These are phyloP conservation scores for Blastobotrys americana DNA, from an alignment of 805 yeast genomes.

Conservation along the genomic window DNA sequence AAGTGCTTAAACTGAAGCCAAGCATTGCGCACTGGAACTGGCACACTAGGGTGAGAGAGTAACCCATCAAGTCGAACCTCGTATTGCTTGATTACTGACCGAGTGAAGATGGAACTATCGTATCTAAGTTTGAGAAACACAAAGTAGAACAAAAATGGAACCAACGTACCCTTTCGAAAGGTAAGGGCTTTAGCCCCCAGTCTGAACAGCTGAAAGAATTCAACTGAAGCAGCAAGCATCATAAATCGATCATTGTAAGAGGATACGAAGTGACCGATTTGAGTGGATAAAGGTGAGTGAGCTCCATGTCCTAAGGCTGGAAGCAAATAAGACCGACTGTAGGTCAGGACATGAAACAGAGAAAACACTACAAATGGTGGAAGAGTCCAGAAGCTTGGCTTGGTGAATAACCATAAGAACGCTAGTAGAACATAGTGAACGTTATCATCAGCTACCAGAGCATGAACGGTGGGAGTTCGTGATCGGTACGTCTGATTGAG, in stretches of 20 bases:
- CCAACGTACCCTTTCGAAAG: conserved; percentile 58
- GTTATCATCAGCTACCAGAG: conserved; percentile 53
- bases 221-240: conserved; percentile 53
- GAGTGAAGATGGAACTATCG: conserved; percentile 68
- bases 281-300: conserved; percentile 23
- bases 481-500: conserved; percentile 48
- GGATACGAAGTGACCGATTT: conserved; percentile 41
- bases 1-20: conserved; percentile 44
- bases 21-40: conserved; percentile 40
- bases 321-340: conserved; percentile 54
- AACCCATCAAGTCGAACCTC: conserved; percentile 61
- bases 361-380: conserved; percentile 74
- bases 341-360: conserved; percentile 72
- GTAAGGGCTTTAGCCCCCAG: conserved; percentile 31
- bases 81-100: conserved; percentile 57
- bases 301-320: conserved; percentile 47
- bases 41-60: conserved; percentile 47
- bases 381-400: conserved; percentile 53
- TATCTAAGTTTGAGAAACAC: conserved; percentile 69
- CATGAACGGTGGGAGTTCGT: conserved; percentile 21
- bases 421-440: conserved; percentile 61
- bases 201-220: conserved; percentile 34
- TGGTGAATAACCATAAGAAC: conserved; percentile 50
- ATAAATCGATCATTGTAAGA: conserved; percentile 53
- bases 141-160: conserved; percentile 41